phyloP scores from a whole-genome alignment of 176 grass and related monocot species.

The Pontederia paniculata region DNA sequence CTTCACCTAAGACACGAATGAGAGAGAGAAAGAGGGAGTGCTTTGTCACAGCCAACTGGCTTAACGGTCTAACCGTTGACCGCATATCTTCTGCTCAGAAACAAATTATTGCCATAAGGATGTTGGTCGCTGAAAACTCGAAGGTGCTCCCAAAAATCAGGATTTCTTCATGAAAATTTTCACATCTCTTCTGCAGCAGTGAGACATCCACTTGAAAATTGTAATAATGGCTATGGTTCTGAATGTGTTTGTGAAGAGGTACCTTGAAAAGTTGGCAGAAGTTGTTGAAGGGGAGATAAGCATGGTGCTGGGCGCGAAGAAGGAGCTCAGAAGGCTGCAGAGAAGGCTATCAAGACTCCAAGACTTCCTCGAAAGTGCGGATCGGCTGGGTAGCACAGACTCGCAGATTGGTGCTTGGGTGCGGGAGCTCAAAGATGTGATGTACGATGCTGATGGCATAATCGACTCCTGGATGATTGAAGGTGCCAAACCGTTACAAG shows the following conservation, averaged over 20 bases:
- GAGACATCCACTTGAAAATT: no score
- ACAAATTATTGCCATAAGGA: no score
- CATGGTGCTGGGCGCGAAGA: constrained; percentile 19
- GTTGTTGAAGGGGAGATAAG: constrained; percentile 17
- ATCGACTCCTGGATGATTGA: constrained; percentile 21
- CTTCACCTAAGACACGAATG: no score
- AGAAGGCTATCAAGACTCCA: constrained; percentile 8
- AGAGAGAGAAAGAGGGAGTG: no score
- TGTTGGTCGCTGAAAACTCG: no score
- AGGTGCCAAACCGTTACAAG: constrained; percentile 3
- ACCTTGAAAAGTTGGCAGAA: constrained; percentile 3
- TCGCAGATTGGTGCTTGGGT: constrained; percentile 21
- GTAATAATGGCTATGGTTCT: constrained; percentile 19
- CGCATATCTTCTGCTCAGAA: no score
- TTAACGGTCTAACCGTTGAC: no score
- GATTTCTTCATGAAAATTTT: no score
- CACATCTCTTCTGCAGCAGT: no score
- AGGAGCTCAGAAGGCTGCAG: constrained; percentile 17
- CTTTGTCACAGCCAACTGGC: no score
- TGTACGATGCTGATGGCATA: constrained; percentile 36
- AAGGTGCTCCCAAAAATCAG: no score
- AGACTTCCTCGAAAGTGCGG: constrained; percentile 16
- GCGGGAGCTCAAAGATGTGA: constrained; percentile 24
- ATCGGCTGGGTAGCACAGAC: constrained; percentile 14
- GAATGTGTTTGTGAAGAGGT: constrained; percentile 16